Evolutionary conservation across 495 filamentous ascomycete species (phyloP).

Genomic region (Aspergillus bridgeri): DNA sequence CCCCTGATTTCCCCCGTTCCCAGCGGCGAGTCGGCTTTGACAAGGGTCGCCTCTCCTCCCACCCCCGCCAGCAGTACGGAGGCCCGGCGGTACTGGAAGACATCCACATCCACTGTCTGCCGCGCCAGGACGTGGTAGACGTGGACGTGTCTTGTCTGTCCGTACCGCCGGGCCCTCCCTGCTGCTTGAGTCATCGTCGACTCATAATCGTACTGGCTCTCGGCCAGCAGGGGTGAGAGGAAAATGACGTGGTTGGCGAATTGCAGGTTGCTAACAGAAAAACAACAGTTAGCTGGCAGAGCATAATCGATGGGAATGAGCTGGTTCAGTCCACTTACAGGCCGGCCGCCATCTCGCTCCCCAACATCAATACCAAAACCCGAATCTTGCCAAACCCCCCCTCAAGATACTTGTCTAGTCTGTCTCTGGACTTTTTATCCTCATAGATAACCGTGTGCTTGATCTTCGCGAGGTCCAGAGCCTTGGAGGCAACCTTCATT

Average conservation of each 20-base stretch:
- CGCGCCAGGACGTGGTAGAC: constrained; percentile 65
- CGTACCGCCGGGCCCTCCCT: constrained; percentile 63
- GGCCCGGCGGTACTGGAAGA: constrained; percentile 48
- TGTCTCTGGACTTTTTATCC: constrained; percentile 21
- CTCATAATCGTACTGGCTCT: constrained; percentile 56
- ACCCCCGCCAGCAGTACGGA: constrained; percentile 27
- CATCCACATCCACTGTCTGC: constrained; percentile 67
- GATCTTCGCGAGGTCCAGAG: constrained; percentile 30
- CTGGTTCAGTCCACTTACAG: constrained; percentile 48
- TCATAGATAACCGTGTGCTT: constrained; percentile 29
- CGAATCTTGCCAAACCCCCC: constrained; percentile 29
- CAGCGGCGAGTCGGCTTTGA: too few species aligned
- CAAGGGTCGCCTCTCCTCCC: constrained; percentile 14
- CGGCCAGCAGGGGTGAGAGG: constrained; percentile 55
- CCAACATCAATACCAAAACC: constrained; percentile 65
- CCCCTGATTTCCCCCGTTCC: too few species aligned
- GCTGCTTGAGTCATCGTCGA: constrained; percentile 66
- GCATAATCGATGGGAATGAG: not conserved
- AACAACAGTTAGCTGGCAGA: constrained; percentile 10
- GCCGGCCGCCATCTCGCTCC: constrained; percentile 63
- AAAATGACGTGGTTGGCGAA: constrained; percentile 79
- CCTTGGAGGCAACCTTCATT: constrained; percentile 30
- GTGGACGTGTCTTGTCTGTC: constrained; percentile 63
- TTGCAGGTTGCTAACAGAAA: constrained; percentile 59
- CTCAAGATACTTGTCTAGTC: constrained; percentile 46